Percentiles rank a stretch among this genome's conserved stretches.
Evolutionary conservation across 768 basidiomycete species (phyloP).

Genomic region (Pleurotus ostreatus): DNA sequence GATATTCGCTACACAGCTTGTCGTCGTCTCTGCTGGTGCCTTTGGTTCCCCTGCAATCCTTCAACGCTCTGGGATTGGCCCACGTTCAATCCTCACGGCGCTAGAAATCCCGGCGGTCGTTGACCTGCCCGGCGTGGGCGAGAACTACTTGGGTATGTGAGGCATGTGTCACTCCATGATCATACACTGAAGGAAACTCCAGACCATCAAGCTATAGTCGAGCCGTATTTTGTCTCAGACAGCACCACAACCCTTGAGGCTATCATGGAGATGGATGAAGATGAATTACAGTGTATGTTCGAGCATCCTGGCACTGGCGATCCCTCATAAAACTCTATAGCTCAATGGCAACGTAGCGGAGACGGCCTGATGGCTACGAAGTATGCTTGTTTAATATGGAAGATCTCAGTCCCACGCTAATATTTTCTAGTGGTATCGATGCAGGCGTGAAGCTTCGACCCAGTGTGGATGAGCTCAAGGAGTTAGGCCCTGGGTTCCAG

Average conservation of each 20-base stretch:
- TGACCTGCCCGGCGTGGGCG: slow-evolving; percentile 75
- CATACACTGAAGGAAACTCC: neutral
- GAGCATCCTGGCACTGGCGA: neutral
- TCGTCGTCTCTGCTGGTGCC: slow-evolving; percentile 48
- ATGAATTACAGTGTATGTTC: slow-evolving; percentile 35
- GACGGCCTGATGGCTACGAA: slow-evolving; percentile 51
- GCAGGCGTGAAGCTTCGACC: slow-evolving; percentile 58
- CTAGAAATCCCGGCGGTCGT: slow-evolving; percentile 46
- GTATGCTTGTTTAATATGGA: slow-evolving; percentile 23
- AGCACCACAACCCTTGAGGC: slow-evolving; percentile 47
- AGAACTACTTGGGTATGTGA: slow-evolving; percentile 53
- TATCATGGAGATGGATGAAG: slow-evolving; percentile 36
- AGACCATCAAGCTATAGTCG: slow-evolving; percentile 38
- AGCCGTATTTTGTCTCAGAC: slow-evolving; percentile 40
- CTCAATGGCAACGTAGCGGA: slow-evolving; percentile 30
- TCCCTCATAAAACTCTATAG: slow-evolving; percentile 7
- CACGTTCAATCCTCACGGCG: slow-evolving; percentile 37
- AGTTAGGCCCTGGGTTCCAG: slow-evolving; percentile 46
- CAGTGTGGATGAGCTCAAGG: slow-evolving; percentile 39
- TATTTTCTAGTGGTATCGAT: slow-evolving; percentile 44
- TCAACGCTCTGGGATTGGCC: slow-evolving; percentile 70
- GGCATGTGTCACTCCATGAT: neutral
- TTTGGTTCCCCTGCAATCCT: slow-evolving; percentile 56
- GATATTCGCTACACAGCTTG: slow-evolving; percentile 34
- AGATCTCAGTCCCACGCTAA: neutral